Percentiles rank a stretch among this genome's conserved stretches.
phyloP scores from a whole-genome alignment of 1,284 basidiomycete genomes.

The Sanghuangporus weigelae region DNA sequence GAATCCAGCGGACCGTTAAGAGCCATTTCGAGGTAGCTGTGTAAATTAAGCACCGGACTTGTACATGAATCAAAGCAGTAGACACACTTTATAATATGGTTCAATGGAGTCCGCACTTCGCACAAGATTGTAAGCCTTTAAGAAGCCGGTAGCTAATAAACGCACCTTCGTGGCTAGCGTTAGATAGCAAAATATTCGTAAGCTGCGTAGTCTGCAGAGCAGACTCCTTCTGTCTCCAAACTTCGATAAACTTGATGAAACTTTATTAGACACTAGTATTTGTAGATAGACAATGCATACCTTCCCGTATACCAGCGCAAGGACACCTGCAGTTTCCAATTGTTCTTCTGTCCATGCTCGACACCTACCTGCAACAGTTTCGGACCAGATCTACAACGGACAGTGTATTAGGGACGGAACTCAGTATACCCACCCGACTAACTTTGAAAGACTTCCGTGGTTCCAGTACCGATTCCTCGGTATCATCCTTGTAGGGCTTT shows the following conservation, averaged over 20 bases:
- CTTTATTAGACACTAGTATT: neutral
- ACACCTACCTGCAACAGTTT: constrained; percentile 70
- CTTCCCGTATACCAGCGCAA: constrained; percentile 83
- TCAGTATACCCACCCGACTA: constrained; percentile 3
- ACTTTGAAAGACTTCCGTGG: constrained; percentile 76
- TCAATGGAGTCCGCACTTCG: constrained; percentile 65
- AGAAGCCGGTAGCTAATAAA: constrained; percentile 8
- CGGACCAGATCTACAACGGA: constrained; percentile 55
- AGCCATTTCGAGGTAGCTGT: constrained; percentile 80
- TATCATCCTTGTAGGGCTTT: constrained; percentile 55
- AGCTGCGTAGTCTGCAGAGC: constrained; percentile 75
- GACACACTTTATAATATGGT: constrained; percentile 68
- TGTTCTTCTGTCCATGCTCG: constrained; percentile 85
- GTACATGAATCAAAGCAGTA: neutral
- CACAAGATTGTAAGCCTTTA: constrained; percentile 8
- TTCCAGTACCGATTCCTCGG: constrained; percentile 46
- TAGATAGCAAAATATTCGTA: constrained; percentile 78
- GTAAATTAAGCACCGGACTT: constrained; percentile 2
- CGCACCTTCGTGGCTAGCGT: constrained; percentile 82
- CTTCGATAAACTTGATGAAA: constrained; percentile 66
- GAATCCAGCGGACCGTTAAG: constrained; percentile 73
- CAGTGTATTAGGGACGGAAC: neutral
- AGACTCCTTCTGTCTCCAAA: constrained; percentile 84
- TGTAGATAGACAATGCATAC: constrained; percentile 25
- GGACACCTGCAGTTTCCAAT: constrained; percentile 79